Evolutionary conservation across 2,329 filamentous ascomycete genomes (phyloP).

Genomic region (Coniella vitis): DNA sequence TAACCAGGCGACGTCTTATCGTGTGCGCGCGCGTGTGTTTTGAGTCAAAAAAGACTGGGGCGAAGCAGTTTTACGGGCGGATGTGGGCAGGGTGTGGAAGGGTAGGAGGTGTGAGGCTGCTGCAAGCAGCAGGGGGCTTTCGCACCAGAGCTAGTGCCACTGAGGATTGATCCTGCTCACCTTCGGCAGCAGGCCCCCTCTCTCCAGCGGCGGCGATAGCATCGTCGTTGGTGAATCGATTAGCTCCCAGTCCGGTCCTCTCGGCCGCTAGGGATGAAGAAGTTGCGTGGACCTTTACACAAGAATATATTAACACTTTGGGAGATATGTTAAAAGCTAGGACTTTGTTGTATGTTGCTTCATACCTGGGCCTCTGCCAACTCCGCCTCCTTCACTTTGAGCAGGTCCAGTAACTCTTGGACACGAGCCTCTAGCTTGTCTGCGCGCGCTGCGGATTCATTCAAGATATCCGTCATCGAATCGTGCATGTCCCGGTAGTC

Average conservation of each 20-base stretch:
- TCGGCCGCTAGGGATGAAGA: conserved; percentile 23
- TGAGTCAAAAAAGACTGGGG: not conserved
- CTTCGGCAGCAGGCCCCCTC: conserved; percentile 37
- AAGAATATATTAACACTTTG: not conserved
- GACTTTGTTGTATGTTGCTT: not conserved
- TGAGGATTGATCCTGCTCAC: conserved; percentile 57
- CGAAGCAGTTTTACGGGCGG: not conserved
- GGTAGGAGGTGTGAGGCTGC: conserved; percentile 21
- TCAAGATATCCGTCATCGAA: conserved; percentile 52
- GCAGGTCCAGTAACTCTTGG: conserved; percentile 45
- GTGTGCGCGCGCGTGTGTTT: no score
- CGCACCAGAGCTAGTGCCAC: conserved; percentile 62
- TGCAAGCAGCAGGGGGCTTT: conserved; percentile 40
- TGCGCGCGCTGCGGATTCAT: conserved; percentile 49
- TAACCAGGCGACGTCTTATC: not conserved
- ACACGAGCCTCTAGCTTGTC: conserved; percentile 42
- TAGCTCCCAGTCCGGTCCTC: conserved; percentile 46
- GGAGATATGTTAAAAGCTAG: not conserved
- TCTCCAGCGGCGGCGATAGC: conserved; percentile 24
- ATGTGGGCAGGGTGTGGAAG: conserved; percentile 13
- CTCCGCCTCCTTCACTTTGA: conserved; percentile 59
- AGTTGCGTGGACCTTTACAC: conserved; percentile 38
- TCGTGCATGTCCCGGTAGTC: conserved; percentile 59
- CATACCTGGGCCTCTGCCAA: conserved; percentile 53
- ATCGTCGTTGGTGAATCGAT: conserved; percentile 43